Base-by-base conservation (phyloP, 2,329 filamentous ascomycete genomes). In the Trichoderma asperellum region DNA sequence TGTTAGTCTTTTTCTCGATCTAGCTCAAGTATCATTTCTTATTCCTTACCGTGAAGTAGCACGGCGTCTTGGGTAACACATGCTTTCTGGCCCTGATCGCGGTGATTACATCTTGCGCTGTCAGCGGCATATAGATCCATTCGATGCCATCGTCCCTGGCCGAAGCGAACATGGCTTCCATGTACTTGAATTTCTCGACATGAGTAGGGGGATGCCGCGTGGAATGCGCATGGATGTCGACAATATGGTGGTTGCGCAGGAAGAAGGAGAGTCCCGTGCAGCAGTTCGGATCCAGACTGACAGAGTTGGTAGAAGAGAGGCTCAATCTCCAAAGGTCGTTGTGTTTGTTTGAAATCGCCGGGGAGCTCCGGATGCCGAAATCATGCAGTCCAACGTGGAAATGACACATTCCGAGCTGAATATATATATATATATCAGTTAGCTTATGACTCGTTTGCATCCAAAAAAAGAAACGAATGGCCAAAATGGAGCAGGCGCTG, bases 201-300 rank as follows among this genome's bases (percentile, higher is more conserved):
- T 35, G 55, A n/a, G 24, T 61, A 4, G 57, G 34, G 32, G 34
- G 34, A 24, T 40, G 5, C 12, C 47, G 16, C 12, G 27, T 56
- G 6, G 57, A 34, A 56, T 68, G 65, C 12, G 21, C 34, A 24
- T 56, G 57, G 3, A 68, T 61, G 2, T 24, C 34, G 24, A 55
- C 7, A 7, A 61, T 18, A 5, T 10, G 2, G 2, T 32, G 29
- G 0, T n/a, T 1, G n/a, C 2, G 1, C 4, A 61, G 14, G 27
- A 69, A 69, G 29, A 69, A 52, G 5, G 58, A 62, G n/a, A 64
- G 34, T 35, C 67, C 67, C 7, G 34, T 64, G 29, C 67, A 69
- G 29, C 49, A 8, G 4, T n/a, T 12, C 34, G 59, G 59, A 34
- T 69, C 21, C 16, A 60, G 18, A 5, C 52, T 29, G 18, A 69